These are phyloP conservation scores for Hanseniaspora vineae DNA, from an alignment of 805 yeast genomes.

Conservation along the genomic window DNA sequence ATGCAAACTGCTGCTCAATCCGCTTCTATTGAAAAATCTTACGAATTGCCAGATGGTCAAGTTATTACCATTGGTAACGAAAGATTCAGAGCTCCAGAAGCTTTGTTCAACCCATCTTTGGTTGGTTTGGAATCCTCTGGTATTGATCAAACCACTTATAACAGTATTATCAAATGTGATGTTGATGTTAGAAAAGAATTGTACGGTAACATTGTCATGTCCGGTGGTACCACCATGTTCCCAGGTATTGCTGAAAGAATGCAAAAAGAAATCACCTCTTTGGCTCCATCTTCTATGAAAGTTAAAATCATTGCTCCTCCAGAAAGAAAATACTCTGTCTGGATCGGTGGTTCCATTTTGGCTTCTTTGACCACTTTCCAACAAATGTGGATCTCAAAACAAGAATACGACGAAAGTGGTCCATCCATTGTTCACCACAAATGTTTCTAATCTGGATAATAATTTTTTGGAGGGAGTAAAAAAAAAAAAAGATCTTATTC, in stretches of 20 bases:
- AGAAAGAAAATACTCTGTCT: conserved; percentile 97
- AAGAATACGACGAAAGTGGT: conserved; percentile 99
- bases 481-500: background rate
- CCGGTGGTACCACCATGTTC: conserved; percentile 99
- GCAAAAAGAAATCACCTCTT: conserved; percentile 99
- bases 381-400: conserved; percentile 99
- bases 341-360: conserved; percentile 99
- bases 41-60: conserved; percentile 99
- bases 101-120: conserved; percentile 96
- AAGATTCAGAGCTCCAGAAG: conserved; percentile 99
- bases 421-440: conserved; percentile 82
- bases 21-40: conserved; percentile 94
- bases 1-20: conserved; percentile 98
- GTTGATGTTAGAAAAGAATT: conserved; percentile 97
- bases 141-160: conserved; percentile 83
- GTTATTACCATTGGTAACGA: conserved; percentile 99
- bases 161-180: conserved; percentile 91
- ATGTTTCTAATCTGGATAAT: conserved; percentile 28
- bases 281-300: conserved; percentile 99
- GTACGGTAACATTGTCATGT: conserved; percentile 98
- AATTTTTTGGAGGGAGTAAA: background rate
- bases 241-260: conserved; percentile 99
- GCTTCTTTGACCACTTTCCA: conserved; percentile 99
- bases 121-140: conserved; percentile 90
- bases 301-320: conserved; percentile 99